Conservation (phyloP, 2,329 filamentous ascomycete species). For the Trichoderma sp. region DNA sequence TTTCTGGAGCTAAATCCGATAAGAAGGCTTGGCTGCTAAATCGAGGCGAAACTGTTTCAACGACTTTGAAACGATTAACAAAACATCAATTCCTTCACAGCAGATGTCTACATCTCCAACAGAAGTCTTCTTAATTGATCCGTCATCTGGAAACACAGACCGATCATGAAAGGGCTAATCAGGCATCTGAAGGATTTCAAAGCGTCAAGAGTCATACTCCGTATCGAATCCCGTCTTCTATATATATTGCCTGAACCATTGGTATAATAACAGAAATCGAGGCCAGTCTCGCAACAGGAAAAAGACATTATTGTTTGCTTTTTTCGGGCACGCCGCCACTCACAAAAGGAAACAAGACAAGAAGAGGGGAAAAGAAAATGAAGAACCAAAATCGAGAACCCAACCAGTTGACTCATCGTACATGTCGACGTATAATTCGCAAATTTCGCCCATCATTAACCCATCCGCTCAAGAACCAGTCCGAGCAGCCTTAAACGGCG, state of each 20-base stretch:
- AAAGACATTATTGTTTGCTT: slow-evolving; percentile 12
- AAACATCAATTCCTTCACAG: neutral
- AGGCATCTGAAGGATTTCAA: too few relatives aligned
- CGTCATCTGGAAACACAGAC: too few relatives aligned
- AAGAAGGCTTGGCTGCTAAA: slow-evolving; percentile 5
- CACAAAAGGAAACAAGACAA: neutral
- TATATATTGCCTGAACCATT: slow-evolving; percentile 12
- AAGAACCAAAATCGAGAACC: too few relatives aligned
- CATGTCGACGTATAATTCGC: slow-evolving; percentile 13
- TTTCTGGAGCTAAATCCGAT: neutral
- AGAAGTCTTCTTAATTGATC: too few relatives aligned
- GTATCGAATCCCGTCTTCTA: slow-evolving; percentile 12
- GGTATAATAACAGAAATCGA: slow-evolving; percentile 12
- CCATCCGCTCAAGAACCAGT: neutral
- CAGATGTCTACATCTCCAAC: too few relatives aligned
- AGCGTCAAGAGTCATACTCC: too few relatives aligned
- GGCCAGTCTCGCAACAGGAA: slow-evolving; percentile 6
- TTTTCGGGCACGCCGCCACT: slow-evolving; percentile 8
- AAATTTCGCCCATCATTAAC: slow-evolving; percentile 6
- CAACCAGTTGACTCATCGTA: slow-evolving; percentile 4
- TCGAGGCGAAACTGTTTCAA: neutral
- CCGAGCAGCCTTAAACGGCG: slow-evolving; percentile 5
- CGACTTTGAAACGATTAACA: neutral
- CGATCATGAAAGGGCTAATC: too few relatives aligned
- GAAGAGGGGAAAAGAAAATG: too few relatives aligned